Conservation (phyloP, 768 basidiomycete species). For the Tricholoma terreum region DNA sequence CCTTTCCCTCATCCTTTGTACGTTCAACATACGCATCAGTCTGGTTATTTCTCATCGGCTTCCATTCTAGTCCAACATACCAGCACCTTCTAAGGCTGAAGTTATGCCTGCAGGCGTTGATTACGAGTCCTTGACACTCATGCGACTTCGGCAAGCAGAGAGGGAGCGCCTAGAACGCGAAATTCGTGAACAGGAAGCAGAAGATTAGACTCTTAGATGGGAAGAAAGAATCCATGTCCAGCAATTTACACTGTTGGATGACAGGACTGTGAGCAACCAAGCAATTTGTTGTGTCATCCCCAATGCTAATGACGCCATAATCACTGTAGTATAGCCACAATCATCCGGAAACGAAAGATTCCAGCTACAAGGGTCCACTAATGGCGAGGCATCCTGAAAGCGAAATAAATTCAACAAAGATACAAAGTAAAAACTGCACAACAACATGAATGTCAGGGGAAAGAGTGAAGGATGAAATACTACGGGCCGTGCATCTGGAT, state of each 20-base stretch:
- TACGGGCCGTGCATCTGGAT: constrained; percentile 98
- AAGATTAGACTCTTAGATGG: constrained; percentile 25
- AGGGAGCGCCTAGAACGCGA: constrained; percentile 73
- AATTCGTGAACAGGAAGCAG: constrained; percentile 67
- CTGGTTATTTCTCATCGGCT: constrained; percentile 8
- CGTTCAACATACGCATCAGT: constrained; percentile 18
- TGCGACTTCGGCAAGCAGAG: constrained; percentile 81
- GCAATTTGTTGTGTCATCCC: neutral
- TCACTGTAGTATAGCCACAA: no score
- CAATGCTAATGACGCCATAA: no score
- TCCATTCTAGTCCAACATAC: constrained; percentile 23
- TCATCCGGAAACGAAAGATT: no score
- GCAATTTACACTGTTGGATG: neutral
- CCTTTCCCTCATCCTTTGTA: constrained; percentile 60
- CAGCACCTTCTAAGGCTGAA: constrained; percentile 22
- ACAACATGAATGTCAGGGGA: neutral
- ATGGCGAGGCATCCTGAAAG: no score
- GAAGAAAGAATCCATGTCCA: neutral
- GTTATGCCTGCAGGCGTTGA: constrained; percentile 46
- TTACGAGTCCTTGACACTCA: constrained; percentile 76
- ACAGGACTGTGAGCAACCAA: neutral
- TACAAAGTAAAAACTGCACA: neutral
- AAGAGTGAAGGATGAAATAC: neutral
- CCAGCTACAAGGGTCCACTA: constrained; percentile 5
- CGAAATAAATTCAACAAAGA: no score